Conservation (phyloP, 2,329 filamentous ascomycete species). For the Thelonectria olida region DNA sequence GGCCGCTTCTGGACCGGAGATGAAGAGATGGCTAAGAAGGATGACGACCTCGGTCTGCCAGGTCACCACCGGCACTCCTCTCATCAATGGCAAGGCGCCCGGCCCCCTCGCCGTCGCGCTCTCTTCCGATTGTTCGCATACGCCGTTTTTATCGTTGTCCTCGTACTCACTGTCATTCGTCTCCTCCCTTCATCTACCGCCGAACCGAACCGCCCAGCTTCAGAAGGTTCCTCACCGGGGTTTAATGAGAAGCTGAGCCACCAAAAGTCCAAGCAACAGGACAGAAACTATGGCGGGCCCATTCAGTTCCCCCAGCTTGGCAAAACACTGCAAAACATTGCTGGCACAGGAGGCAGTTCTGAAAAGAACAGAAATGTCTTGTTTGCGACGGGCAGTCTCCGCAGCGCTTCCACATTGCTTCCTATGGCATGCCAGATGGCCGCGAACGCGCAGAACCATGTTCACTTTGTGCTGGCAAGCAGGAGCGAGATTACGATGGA, state of each 20-base stretch:
- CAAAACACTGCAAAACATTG: conserved; percentile 67
- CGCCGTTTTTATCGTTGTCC: conserved; percentile 55
- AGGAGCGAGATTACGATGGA: conserved; percentile 74
- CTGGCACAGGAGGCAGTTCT: conserved; percentile 60
- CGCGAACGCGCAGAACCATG: conserved; percentile 70
- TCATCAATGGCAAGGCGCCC: conserved; percentile 53
- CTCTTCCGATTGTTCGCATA: conserved; percentile 62
- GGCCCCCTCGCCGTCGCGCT: conserved; percentile 59
- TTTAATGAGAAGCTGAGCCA: conserved; percentile 17
- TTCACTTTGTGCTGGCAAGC: conserved; percentile 85
- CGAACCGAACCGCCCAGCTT: conserved; percentile 7
- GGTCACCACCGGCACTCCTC: conserved; percentile 38
- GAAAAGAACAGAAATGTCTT: conserved; percentile 74
- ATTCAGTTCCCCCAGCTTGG: conserved; percentile 75
- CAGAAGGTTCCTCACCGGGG: conserved; percentile 1
- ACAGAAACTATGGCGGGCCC: conserved; percentile 71
- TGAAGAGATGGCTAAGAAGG: conserved; percentile 68
- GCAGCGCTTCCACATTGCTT: conserved; percentile 76
- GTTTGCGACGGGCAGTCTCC: conserved; percentile 79
- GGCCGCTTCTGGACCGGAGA: conserved; percentile 58
- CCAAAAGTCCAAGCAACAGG: conserved; percentile 24
- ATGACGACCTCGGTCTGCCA: conserved; percentile 59
- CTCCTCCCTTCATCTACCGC: conserved; percentile 55
- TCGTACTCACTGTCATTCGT: conserved; percentile 60
- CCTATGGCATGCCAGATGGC: conserved; percentile 92